Base-by-base conservation (phyloP, 768 basidiomycete genomes). In the Termitomyces eurrhizus region DNA sequence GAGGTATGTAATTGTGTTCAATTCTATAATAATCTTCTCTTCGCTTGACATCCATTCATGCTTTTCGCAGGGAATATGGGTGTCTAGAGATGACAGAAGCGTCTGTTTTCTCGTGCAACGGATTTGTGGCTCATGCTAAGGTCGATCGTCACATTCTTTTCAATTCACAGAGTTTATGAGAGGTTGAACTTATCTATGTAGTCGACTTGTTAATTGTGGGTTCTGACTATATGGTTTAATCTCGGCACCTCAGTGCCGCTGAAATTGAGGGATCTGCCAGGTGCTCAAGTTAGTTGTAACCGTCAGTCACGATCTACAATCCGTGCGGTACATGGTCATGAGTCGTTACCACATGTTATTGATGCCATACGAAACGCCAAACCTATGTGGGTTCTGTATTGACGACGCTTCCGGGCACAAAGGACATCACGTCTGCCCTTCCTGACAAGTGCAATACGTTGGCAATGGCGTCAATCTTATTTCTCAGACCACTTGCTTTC, bases 1-100 rank as follows among this genome's bases (percentile, higher is more conserved):
- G 71, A 77, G 74, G 78, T 77, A 12, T 9, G 46, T 26, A 62
- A 39, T 36, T 39, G 7, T 8, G 35, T 52, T 44, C 42, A n/a
- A n/a, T 18, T 44, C 7, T 5, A 50, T 51, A 14, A n/a, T 9
- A 13, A 37, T 52, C 1, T 53, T n/a, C 33, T 45, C 12, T 33
- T 39, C 29, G 37, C 18, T 55, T 44, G 48, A 49, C 53, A 39
- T 51, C 4, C 2, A 51, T 45, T 8, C 0, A 37, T 39, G 8
- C 3, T 12, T 45, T 35, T 59, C 26, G 12, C 39, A 67, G 64
- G 64, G 64, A 53, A 57, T 50, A 16, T 66, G 66, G 61, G 36
- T 58, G 26, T 52, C 66, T 14, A n/a, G 37, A 16, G 62, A 55
- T 11, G 61, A 57, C 48, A 52, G 58, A 13, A 52, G 21, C 13